Base-by-base conservation (phyloP, 2,329 filamentous ascomycete genomes). In the Mycocentrospora acerina region DNA sequence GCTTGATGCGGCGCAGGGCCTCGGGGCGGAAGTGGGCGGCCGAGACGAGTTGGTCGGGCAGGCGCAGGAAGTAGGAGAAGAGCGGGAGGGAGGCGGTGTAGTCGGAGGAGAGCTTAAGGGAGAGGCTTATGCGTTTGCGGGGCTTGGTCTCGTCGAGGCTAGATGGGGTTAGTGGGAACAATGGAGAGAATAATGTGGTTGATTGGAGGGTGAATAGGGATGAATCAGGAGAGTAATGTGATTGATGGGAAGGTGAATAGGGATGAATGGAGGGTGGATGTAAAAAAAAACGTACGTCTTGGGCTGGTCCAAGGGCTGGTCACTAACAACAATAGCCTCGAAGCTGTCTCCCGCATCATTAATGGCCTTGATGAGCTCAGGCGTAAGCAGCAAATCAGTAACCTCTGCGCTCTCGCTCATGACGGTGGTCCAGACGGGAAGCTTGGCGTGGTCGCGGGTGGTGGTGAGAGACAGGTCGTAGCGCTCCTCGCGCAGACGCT, bases 351-450 rank as follows among this genome's bases (percentile, higher is more conserved):
- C 91, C 4, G 88, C 88, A 35, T 84, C 71, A 59, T 86, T 79
- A 50, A 95, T 76, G 12, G 88, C 90, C 59, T 86, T 81, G 68
- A 89, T 79, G 25, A 98, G 78, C 57, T 97, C 91, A n/a, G 86
- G 79, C 4, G 89, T 95, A 34, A 98, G 79, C 52, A 98, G 74
- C 6, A 82, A 76, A 30, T 96, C 88, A 10, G 90, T 96, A 57
- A 98, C 85, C 71, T 97, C 93, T 42, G 90, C 90, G 70, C 85
- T 95, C 77, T 98, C 93, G 62, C 83, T 94, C 93, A 98, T 97
- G 62, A 96, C 82, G 10, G 89, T 95, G 38, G 85, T 77, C 90
- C 90, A 98, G 49, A 78, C 71, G 24, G 93, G 91, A 24, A 98
- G 81, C 76, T 95, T 96, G 38, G 85, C 66, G 71, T 90, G 82